Evolutionary conservation across 176 grass and related monocot genomes (phyloP).

Genomic region (Carex cristatella): DNA sequence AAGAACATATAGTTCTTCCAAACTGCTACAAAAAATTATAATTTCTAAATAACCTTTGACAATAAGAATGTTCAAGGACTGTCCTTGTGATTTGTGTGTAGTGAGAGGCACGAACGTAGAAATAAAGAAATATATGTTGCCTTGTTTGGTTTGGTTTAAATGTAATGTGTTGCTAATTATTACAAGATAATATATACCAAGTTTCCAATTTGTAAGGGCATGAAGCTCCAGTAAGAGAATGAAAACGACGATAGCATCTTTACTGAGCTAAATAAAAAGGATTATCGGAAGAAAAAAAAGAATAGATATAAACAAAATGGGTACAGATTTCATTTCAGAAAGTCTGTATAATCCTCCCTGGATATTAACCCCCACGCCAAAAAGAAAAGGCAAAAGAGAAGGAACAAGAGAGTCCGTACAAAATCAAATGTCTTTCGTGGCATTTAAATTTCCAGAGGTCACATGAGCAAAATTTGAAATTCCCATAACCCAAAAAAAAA

Average conservation of each 20-base stretch:
- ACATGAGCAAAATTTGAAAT: not conserved
- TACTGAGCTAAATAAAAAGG: not conserved
- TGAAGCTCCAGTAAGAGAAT: not conserved
- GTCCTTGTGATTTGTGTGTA: not conserved
- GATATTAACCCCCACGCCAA: slow-evolving; percentile 20
- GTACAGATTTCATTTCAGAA: not conserved
- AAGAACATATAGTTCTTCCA: not conserved
- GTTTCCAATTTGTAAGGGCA: not conserved
- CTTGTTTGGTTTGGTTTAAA: not conserved
- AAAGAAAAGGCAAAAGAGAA: slow-evolving; percentile 7
- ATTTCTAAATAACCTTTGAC: not conserved
- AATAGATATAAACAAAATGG: not conserved
- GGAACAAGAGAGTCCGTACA: slow-evolving; percentile 4
- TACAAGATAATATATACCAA: not conserved
- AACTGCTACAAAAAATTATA: not conserved
- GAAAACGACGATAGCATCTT: not conserved
- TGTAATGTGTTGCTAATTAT: not conserved
- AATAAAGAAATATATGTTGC: not conserved
- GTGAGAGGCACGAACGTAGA: not conserved
- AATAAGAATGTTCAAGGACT: not conserved
- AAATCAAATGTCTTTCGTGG: slow-evolving; percentile 7
- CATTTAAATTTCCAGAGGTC: not conserved
- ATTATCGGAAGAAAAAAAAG: not conserved
- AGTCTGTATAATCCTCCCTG: not conserved
- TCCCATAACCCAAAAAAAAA: not conserved